Conservation (phyloP, 305 asterid species). For the Andrographis paniculata region DNA sequence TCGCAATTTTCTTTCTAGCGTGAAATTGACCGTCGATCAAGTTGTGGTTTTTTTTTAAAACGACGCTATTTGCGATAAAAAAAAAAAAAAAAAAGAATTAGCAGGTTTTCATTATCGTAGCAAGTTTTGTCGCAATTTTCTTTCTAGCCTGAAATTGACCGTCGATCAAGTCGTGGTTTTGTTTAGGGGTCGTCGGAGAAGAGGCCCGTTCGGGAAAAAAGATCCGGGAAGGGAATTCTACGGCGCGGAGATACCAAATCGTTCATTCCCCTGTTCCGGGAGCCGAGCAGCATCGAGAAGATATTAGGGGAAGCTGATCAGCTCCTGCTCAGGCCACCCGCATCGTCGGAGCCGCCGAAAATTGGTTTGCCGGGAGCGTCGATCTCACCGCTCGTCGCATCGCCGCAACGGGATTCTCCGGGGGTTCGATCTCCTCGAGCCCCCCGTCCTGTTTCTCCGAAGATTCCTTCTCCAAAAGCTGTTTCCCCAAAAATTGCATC, state of each 20-base stretch:
- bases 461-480: slow-evolving; percentile 22
- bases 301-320: slow-evolving; percentile 88
- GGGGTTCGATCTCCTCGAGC: slow-evolving; percentile 19
- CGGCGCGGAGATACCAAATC: slow-evolving; percentile 55
- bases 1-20: no score
- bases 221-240: slow-evolving; percentile 54
- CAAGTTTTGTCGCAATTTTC: no score
- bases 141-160: no score
- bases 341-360: slow-evolving; percentile 34
- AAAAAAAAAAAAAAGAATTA: no score
- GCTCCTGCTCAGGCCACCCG: slow-evolving; percentile 41
- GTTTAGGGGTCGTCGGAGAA: slow-evolving; percentile 19
- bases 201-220: slow-evolving; percentile 57
- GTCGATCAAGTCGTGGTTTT: not conserved
- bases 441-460: slow-evolving; percentile 39
- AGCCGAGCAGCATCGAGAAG: slow-evolving; percentile 91
- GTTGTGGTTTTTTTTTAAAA: no score
- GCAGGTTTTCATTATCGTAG: no score
- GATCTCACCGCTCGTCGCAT: slow-evolving; percentile 28
- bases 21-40: no score
- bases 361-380: slow-evolving; percentile 27
- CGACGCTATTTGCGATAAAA: no score
- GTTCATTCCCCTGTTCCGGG: slow-evolving; percentile 67
- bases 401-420: slow-evolving; percentile 20
- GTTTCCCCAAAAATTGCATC: slow-evolving; percentile 26